Percentiles rank a stretch among this genome's conserved stretches.
These are phyloP conservation scores for Podaxis pistillaris DNA, from an alignment of 768 basidiomycete genomes.

Conservation along the genomic window DNA sequence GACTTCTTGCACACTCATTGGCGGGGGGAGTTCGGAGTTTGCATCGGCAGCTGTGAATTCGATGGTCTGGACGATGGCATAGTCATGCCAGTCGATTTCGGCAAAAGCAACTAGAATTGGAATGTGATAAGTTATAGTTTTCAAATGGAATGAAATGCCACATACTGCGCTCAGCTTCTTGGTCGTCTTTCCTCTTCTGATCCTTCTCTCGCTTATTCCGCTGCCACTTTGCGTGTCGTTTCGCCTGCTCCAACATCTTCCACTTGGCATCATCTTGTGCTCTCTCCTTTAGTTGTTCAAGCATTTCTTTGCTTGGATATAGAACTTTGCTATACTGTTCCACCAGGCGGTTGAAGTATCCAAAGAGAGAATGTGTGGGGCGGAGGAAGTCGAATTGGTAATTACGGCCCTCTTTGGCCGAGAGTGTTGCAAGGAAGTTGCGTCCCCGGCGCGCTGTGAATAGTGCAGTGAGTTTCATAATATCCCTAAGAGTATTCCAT, in stretches of 20 bases:
- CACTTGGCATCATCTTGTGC: slow-evolving; percentile 67
- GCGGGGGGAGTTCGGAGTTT: slow-evolving; percentile 89
- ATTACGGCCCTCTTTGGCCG: slow-evolving; percentile 87
- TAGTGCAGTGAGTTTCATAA: slow-evolving; percentile 93
- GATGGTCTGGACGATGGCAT: slow-evolving; percentile 96
- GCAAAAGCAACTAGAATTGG: slow-evolving; percentile 74
- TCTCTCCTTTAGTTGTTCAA: slow-evolving; percentile 68
- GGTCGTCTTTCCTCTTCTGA: slow-evolving; percentile 84
- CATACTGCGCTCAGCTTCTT: slow-evolving; percentile 87
- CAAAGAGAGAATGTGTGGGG: slow-evolving; percentile 93
- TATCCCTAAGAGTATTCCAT: slow-evolving; percentile 57
- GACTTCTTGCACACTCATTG: slow-evolving; percentile 92
- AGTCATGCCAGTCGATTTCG: slow-evolving; percentile 99
- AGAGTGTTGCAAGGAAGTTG: slow-evolving; percentile 80
- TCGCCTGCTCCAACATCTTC: slow-evolving; percentile 74
- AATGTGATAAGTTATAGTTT: slow-evolving; percentile 11
- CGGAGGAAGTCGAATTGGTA: slow-evolving; percentile 98
- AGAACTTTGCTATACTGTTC: slow-evolving; percentile 94
- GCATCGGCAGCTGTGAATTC: slow-evolving; percentile 95
- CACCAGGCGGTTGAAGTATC: slow-evolving; percentile 95
- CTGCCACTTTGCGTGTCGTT: slow-evolving; percentile 87
- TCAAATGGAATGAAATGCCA: slow-evolving; percentile 19
- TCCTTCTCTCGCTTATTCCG: slow-evolving; percentile 79
- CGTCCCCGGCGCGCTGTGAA: slow-evolving; percentile 93
- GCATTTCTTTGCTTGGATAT: slow-evolving; percentile 72